Percentiles rank a stretch among this genome's conserved stretches.
Conservation (phyloP, 331 rosid genomes). For the Pyracantha coccinea region DNA sequence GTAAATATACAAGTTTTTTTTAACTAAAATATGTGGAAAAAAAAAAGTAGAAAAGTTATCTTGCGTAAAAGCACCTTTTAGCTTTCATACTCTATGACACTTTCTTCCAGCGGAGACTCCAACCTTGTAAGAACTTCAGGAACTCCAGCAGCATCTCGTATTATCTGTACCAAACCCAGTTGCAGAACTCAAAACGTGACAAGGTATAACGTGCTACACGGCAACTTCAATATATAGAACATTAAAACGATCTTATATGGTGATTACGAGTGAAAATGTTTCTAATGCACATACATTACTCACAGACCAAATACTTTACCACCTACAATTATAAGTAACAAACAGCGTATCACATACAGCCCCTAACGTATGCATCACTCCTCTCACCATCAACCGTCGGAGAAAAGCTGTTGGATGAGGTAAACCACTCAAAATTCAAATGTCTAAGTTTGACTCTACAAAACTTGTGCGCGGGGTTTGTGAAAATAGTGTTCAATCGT, state of each 20-base stretch:
- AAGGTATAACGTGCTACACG: not conserved
- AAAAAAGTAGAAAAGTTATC: not conserved
- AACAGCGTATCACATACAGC: not conserved
- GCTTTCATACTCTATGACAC: slow-evolving; percentile 65
- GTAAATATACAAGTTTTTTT: not conserved
- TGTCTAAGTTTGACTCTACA: not conserved
- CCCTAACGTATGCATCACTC: not conserved
- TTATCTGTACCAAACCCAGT: slow-evolving; percentile 48
- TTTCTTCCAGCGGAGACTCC: slow-evolving; percentile 47
- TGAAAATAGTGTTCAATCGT: not conserved
- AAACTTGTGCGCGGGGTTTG: not conserved
- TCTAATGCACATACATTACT: not conserved
- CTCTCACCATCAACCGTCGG: not conserved
- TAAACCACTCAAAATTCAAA: not conserved
- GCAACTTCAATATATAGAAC: not conserved
- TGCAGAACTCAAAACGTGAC: slow-evolving; percentile 12
- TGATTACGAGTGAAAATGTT: not conserved
- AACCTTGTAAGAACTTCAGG: slow-evolving; percentile 88
- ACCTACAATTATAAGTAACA: not conserved
- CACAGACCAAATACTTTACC: not conserved
- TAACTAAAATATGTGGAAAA: not conserved
- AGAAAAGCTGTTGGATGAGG: not conserved
- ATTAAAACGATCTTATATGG: not conserved
- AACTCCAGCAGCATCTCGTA: slow-evolving; percentile 72
- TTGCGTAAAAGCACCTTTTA: slow-evolving; percentile 19